Conservation (phyloP, 495 filamentous ascomycete species). For the Halenospora varia region DNA sequence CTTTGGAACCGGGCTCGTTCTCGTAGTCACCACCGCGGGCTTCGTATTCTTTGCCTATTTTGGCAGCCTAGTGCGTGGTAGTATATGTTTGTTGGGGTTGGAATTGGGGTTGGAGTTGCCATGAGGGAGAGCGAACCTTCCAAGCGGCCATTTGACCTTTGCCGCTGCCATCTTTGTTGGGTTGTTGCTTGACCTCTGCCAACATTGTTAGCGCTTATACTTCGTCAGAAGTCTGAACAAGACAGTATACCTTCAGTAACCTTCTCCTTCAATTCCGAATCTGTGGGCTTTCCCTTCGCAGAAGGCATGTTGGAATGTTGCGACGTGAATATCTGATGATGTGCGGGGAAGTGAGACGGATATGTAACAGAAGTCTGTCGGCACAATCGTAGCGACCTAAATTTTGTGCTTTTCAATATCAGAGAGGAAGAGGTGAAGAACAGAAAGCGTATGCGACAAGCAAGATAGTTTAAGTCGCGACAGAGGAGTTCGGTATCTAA, state of each 20-base stretch:
- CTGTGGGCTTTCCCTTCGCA: constrained; percentile 50
- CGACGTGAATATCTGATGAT: no score
- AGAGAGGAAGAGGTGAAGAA: no score
- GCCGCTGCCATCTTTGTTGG: constrained; percentile 50
- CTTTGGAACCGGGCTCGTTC: constrained; percentile 46
- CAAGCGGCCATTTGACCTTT: constrained; percentile 53
- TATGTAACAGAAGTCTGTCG: no score
- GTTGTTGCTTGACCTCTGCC: constrained; percentile 45
- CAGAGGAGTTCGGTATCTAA: no score
- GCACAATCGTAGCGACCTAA: no score
- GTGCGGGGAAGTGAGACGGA: no score
- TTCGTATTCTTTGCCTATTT: constrained; percentile 52
- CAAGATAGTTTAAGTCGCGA: no score
- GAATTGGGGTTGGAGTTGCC: no score
- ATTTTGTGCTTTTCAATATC: no score
- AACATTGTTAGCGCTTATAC: neutral
- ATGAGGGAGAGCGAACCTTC: constrained; percentile 39
- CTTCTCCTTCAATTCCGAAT: constrained; percentile 46
- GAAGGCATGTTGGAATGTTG: constrained; percentile 31
- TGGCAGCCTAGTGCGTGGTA: constrained; percentile 41
- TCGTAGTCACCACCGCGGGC: constrained; percentile 47
- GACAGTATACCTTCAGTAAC: constrained; percentile 39
- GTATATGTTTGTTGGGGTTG: no score
- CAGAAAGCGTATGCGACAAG: no score
- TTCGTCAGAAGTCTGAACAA: neutral